These are phyloP conservation scores for Zygosaccharomyces bailii DNA, from an alignment of 805 yeast genomes.

Conservation along the genomic window DNA sequence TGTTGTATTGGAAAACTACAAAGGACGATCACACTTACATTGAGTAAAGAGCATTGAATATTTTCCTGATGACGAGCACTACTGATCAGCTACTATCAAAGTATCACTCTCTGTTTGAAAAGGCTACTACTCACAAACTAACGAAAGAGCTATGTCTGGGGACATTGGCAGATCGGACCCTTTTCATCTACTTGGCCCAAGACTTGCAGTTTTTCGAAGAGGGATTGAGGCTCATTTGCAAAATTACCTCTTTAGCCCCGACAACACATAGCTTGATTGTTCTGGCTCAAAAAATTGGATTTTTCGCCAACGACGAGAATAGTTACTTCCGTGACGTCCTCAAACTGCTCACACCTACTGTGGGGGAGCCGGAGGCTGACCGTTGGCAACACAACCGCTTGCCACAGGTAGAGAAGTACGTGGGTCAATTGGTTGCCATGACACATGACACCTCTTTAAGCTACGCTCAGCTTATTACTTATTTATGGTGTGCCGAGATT, in stretches of 20 bases:
- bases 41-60: neutral
- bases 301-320: conserved; percentile 47
- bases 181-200: conserved; percentile 46
- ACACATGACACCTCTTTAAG: conserved; percentile 27
- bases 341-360: conserved; percentile 23
- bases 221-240: conserved; percentile 44
- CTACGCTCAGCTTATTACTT: conserved; percentile 44
- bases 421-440: conserved; percentile 36
- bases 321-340: conserved; percentile 42
- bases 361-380: conserved; percentile 16
- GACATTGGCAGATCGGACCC: conserved; percentile 40
- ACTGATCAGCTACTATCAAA: conserved; percentile 28
- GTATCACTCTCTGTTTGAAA: conserved; percentile 25
- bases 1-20: neutral
- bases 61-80: conserved; percentile 14
- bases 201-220: conserved; percentile 47
- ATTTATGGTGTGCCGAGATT: conserved; percentile 46
- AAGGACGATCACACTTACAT: too few species aligned
- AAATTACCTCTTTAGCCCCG: conserved; percentile 44
- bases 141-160: conserved; percentile 48
- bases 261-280: conserved; percentile 37
- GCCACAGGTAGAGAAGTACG: conserved; percentile 40
- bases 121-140: conserved; percentile 40
- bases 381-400: conserved; percentile 15
- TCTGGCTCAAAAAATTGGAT: conserved; percentile 50